These are phyloP conservation scores for Grosmannia huntii DNA, from an alignment of 2,329 filamentous ascomycete species.

Conservation along the genomic window DNA sequence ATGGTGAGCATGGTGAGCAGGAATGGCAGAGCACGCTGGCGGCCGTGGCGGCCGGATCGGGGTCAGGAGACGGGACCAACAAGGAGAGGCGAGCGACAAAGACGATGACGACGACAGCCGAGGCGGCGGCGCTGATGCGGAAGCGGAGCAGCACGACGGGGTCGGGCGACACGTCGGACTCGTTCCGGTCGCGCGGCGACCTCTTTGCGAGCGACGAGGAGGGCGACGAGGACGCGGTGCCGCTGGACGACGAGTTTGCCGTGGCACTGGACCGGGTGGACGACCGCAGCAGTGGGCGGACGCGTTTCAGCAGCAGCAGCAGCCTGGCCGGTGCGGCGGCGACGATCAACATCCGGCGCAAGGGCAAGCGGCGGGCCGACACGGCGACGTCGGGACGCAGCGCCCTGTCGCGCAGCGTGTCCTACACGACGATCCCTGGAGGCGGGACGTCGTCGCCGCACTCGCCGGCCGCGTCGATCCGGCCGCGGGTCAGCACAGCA, in stretches of 20 bases:
- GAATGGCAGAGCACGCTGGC: not conserved
- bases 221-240: constrained; percentile 87
- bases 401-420: constrained; percentile 36
- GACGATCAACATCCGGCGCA: constrained; percentile 53
- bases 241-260: constrained; percentile 83
- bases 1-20: constrained; percentile 37
- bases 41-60: constrained; percentile 15
- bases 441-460: constrained; percentile 40
- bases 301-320: constrained; percentile 31
- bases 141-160: constrained; percentile 67
- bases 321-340: constrained; percentile 26
- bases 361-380: constrained; percentile 12
- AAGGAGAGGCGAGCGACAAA: not conserved
- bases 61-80: not conserved
- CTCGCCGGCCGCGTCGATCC: constrained; percentile 27
- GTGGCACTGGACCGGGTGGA: constrained; percentile 69
- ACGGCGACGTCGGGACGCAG: constrained; percentile 8
- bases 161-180: constrained; percentile 74
- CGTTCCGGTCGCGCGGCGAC: constrained; percentile 76
- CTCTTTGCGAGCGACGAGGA: constrained; percentile 77
- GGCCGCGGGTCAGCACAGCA: constrained; percentile 8
- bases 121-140: constrained; percentile 19
- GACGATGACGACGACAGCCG: not conserved
- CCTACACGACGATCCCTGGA: constrained; percentile 47
- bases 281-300: constrained; percentile 60